These are phyloP conservation scores for Blastocystis sp. DNA, from an alignment of 352 stramenopile genomes.

Conservation along the genomic window DNA sequence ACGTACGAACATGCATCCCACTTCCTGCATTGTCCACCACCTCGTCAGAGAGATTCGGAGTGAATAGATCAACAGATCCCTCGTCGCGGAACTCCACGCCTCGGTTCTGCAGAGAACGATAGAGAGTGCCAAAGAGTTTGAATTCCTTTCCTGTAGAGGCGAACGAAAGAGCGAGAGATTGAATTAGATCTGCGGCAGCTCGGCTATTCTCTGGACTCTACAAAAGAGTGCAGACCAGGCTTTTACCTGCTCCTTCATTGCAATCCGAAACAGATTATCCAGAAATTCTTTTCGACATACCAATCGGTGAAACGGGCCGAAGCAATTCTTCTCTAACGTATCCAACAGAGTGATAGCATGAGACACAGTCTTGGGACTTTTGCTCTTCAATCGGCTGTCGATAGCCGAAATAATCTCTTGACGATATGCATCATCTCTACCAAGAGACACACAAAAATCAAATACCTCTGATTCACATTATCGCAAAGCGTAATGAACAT, in stretches of 20 bases:
- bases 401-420: slow-evolving; percentile 35
- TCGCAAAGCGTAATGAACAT: slow-evolving; percentile 57
- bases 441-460: not conserved
- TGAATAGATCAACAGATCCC: slow-evolving; percentile 75
- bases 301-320: slow-evolving; percentile 1
- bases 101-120: slow-evolving; percentile 37
- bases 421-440: slow-evolving; percentile 18
- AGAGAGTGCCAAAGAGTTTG: slow-evolving; percentile 31
- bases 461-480: slow-evolving; percentile 53
- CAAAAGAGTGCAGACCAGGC: not conserved
- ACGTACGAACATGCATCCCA: slow-evolving; percentile 27
- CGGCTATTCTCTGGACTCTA: slow-evolving; percentile 47
- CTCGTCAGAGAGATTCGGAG: slow-evolving; percentile 73
- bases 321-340: slow-evolving; percentile 60
- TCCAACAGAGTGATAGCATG: slow-evolving; percentile 50
- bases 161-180: slow-evolving; percentile 42
- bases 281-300: slow-evolving; percentile 59
- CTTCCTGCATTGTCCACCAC: not conserved
- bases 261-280: slow-evolving; percentile 58
- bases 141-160: slow-evolving; percentile 41
- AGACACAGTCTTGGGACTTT: slow-evolving; percentile 33
- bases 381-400: slow-evolving; percentile 36
- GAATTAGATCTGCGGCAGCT: slow-evolving; percentile 26
- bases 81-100: slow-evolving; percentile 21
- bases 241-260: slow-evolving; percentile 48